phyloP scores from a whole-genome alignment of 1,139 yeast species.

The Blastobotrys illinoisensis region DNA sequence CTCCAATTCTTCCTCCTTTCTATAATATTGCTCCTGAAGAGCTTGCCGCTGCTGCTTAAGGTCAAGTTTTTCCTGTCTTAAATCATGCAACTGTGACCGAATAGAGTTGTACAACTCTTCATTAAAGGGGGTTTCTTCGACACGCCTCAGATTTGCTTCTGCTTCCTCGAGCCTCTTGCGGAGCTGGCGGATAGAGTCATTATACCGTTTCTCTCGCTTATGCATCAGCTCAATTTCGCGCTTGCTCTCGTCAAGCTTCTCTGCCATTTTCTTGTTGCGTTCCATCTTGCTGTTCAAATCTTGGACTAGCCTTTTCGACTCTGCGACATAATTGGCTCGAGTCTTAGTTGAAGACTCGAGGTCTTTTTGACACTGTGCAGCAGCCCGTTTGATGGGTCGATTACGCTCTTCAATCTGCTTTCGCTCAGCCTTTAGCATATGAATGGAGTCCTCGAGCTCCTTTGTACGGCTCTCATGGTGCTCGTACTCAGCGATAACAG shows the following conservation, averaged over 20 bases:
- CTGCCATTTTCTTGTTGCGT: slow-evolving; percentile 11
- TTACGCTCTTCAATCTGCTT: slow-evolving; percentile 10
- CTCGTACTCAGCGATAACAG: neutral
- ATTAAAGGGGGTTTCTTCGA: slow-evolving; percentile 48
- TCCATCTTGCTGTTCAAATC: neutral
- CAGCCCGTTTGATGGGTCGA: slow-evolving; percentile 19
- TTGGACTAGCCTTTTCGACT: neutral
- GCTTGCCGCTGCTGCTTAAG: slow-evolving; percentile 32
- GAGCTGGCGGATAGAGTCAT: slow-evolving; percentile 1
- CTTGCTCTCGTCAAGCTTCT: slow-evolving; percentile 30
- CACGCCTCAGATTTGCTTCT: slow-evolving; percentile 43
- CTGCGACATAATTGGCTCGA: neutral
- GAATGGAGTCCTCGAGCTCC: neutral
- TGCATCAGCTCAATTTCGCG: slow-evolving; percentile 2
- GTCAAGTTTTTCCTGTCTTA: slow-evolving; percentile 26
- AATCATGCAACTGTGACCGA: slow-evolving; percentile 23
- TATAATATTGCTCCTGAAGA: slow-evolving; percentile 17
- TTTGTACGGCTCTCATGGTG: neutral
- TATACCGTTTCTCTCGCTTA: slow-evolving; percentile 1
- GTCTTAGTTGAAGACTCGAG: neutral
- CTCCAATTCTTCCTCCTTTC: slow-evolving; percentile 12
- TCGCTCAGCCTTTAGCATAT: neutral
- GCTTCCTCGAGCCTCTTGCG: slow-evolving; percentile 39
- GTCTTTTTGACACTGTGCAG: slow-evolving; percentile 10
- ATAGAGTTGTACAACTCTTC: slow-evolving; percentile 39